Percentiles rank a stretch among this genome's conserved stretches.
Evolutionary conservation across 768 basidiomycete species (phyloP).

Genomic region (Kwoniella sp.): DNA sequence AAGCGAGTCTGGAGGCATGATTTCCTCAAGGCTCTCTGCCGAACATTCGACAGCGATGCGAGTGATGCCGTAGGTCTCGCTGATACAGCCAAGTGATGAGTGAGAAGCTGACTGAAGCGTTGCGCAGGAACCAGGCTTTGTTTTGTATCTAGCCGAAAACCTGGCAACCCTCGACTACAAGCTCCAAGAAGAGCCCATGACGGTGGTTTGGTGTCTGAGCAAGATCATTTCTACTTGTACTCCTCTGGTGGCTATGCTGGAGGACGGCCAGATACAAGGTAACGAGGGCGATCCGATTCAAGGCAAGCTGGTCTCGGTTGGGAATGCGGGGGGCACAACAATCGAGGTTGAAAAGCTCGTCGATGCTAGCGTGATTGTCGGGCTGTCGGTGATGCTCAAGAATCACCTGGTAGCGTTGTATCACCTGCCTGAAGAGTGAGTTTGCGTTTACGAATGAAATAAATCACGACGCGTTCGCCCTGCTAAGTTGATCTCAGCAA

Average conservation of each 20-base stretch:
- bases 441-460: constrained; percentile 26
- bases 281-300: constrained; percentile 66
- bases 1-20: constrained; percentile 81
- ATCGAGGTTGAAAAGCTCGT: constrained; percentile 21
- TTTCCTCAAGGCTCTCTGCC: constrained; percentile 75
- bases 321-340: neutral
- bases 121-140: constrained; percentile 70
- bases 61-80: neutral
- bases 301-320: constrained; percentile 46
- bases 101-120: neutral
- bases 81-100: too few relatives aligned
- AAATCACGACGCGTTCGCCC: neutral
- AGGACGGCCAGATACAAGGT: constrained; percentile 73
- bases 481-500: constrained; percentile 58
- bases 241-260: constrained; percentile 69
- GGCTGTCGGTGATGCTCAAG: constrained; percentile 83
- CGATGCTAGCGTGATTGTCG: constrained; percentile 63
- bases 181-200: constrained; percentile 85
- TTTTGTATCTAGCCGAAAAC: constrained; percentile 91
- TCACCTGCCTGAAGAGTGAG: constrained; percentile 85
- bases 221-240: constrained; percentile 55
- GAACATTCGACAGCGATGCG: constrained; percentile 70
- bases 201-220: constrained; percentile 64
- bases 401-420: constrained; percentile 78
- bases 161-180: constrained; percentile 90